Conservation (phyloP, 345 rosid genomes). For the Reutealis trisperma region DNA sequence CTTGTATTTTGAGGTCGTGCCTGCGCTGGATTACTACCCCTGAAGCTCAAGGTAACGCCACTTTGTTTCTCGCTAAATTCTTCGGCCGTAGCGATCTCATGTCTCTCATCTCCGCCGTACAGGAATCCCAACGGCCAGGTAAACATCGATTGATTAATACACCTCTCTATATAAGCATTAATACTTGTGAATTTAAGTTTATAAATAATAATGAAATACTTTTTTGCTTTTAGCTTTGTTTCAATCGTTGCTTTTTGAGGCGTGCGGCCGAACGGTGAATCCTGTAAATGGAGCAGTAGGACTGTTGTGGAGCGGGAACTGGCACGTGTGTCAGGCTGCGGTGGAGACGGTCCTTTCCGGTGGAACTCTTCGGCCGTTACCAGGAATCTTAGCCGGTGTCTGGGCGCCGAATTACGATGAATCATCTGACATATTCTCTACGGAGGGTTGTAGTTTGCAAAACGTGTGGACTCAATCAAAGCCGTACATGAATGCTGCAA, state of each 20-base stretch:
- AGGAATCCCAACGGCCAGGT: slow-evolving; percentile 60
- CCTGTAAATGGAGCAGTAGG: slow-evolving; percentile 67
- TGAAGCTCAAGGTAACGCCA: slow-evolving; percentile 41
- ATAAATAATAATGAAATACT: neutral
- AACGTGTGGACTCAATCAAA: slow-evolving; percentile 24
- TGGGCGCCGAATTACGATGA: slow-evolving; percentile 31
- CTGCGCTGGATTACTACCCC: slow-evolving; percentile 31
- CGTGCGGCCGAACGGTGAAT: slow-evolving; percentile 66
- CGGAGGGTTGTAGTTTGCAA: slow-evolving; percentile 8
- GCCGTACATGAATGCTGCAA: slow-evolving; percentile 16
- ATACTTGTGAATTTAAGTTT: neutral
- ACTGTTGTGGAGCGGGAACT: slow-evolving; percentile 54
- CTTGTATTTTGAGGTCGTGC: slow-evolving; percentile 33
- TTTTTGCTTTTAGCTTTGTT: slow-evolving; percentile 41
- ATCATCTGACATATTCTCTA: slow-evolving; percentile 27
- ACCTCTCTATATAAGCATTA: neutral
- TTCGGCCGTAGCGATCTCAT: slow-evolving; percentile 41
- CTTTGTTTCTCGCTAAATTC: slow-evolving; percentile 39
- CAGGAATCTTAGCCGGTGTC: slow-evolving; percentile 28
- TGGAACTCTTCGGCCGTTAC: slow-evolving; percentile 39
- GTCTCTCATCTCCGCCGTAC: slow-evolving; percentile 56
- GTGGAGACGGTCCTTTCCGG: slow-evolving; percentile 54
- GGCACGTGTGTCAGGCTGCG: slow-evolving; percentile 59
- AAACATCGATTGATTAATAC: neutral
- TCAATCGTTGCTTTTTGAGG: slow-evolving; percentile 59